Base-by-base conservation (phyloP, 2,329 filamentous ascomycete genomes). In the Amylocarpus encephaloides region DNA sequence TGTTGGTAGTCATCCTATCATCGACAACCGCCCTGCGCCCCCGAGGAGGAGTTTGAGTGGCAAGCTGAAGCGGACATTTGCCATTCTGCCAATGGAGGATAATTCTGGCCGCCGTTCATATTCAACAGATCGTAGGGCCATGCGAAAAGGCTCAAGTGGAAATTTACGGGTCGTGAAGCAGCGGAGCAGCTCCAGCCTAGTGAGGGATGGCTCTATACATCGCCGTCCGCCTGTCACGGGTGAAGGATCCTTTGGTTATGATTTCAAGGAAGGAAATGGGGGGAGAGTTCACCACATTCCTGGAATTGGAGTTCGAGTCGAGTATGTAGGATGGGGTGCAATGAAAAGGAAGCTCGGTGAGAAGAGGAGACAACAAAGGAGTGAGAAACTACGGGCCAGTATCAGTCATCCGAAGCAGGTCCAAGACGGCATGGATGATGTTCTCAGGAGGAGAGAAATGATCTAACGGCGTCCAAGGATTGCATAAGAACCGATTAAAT, bases 61-160 rank as follows among this genome's bases (percentile, higher is more conserved):
- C 11, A 63, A 59, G 26, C 41, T 66, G 15, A 66, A 77, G 66
- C 70, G 72, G 33, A 83, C 80, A 0, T 82, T 84, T 68, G 74
- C 80, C 11, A 80, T 83, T 26, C 60, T 83, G 43, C 80, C 81
- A 0, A 57, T 72, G n/a, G 66, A 72, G 41, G 68, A 73, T 19
- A 67, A 65, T 39, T 66, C 72, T 18, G 66, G 70, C 29, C 64
- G 69, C 43, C 62, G 62, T 22, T 62, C 58, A 2, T 59, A 68
- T 29, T 66, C 66, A 2, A 68, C 72, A 0, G 76, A 82, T 36
- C 74, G 79, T 3, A 73, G 79, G 22, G 82, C 75, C 1, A 80
- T 84, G 52, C 72, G 73, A 41, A 73, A 79, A 44, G 80, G 77
- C 6, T 70, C 76, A 4, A 83, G 79, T 57, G 80, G 80, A 1